These are phyloP conservation scores for Fusarium denticulatum DNA, from an alignment of 2,329 filamentous ascomycete species.

Conservation along the genomic window DNA sequence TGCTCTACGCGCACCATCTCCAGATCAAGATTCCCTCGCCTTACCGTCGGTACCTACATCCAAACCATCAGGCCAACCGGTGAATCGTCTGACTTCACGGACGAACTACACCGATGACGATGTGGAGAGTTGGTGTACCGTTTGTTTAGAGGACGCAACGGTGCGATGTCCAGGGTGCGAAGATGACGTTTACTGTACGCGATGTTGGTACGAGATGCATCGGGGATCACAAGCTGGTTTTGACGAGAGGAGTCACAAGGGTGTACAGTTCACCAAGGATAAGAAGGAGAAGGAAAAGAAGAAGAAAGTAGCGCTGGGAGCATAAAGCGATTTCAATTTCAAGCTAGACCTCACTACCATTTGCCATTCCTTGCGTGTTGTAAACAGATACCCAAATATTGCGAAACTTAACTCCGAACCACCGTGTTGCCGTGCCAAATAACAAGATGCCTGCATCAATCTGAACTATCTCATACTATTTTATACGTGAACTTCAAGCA, in stretches of 20 bases:
- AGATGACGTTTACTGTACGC: slow-evolving; percentile 76
- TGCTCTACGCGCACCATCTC: slow-evolving; percentile 55
- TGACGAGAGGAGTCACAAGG: slow-evolving; percentile 76
- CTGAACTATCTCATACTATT: neutral
- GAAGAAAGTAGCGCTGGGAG: slow-evolving; percentile 51
- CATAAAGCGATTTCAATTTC: slow-evolving; percentile 40
- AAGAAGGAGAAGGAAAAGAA: slow-evolving; percentile 48
- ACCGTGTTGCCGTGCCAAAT: slow-evolving; percentile 9
- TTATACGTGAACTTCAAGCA: slow-evolving; percentile 19
- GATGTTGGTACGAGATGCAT: slow-evolving; percentile 87
- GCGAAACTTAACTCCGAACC: slow-evolving; percentile 17
- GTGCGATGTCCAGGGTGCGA: slow-evolving; percentile 79
- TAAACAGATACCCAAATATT: slow-evolving; percentile 28
- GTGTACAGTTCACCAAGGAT: slow-evolving; percentile 65
- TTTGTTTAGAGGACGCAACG: slow-evolving; percentile 82
- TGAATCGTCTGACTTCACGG: slow-evolving; percentile 52
- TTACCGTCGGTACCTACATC: slow-evolving; percentile 63
- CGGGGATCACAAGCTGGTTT: slow-evolving; percentile 73
- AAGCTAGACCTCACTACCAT: slow-evolving; percentile 15
- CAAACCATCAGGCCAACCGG: slow-evolving; percentile 54
- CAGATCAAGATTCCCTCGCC: slow-evolving; percentile 47
- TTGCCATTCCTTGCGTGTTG: slow-evolving; percentile 3
- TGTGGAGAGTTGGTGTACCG: slow-evolving; percentile 80
- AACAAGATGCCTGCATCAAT: slow-evolving; percentile 9
- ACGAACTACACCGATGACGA: slow-evolving; percentile 73